Base-by-base conservation (phyloP, 768 basidiomycete genomes). In the Mrakia blollopis region DNA sequence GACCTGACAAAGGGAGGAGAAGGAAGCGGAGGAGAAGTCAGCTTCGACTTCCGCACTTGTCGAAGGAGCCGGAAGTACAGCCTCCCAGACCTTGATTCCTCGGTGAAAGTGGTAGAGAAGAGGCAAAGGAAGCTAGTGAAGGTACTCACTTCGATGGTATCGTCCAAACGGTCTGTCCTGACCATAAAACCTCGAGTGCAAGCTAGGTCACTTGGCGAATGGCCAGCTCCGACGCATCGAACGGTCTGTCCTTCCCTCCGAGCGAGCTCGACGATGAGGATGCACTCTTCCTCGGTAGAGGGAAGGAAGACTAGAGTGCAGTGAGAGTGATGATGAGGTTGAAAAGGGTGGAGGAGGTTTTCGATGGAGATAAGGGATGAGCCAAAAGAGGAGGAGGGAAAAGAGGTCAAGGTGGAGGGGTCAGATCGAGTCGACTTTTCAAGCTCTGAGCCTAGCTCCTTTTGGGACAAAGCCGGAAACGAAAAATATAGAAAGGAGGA, bases 131-230 rank as follows among this genome's bases (percentile, higher is more conserved):
- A 41, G 35, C n/a, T 23, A 23, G 25, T 68, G 2, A 50, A 21
- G 47, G 39, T 1, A 68, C 91, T 83, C 84, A 95, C 96, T 87
- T 92, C 89, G 63, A 95, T 83, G 47, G 96, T 83, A 60, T 87
- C 85, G 83, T 91, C 87, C 73, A 98, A 84, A 80, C 87, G 88
- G 61, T 89, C 89, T 77, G 92, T 92, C 73, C 91, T 87, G 75
- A 98, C 84, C 89, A 98, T 91, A 85, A 88, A 94, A 16, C 89
- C 92, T 72, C 85, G 87, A 0, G 94, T 97, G 84, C 94, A 98
- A 0, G 93, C 92, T 70, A 98, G 86, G 85, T 99, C 96, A 81
- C 90, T 92, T 32, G 96, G 96, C 76, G 91, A 92, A 85, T 98
- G 95, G 2, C 95, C 96, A 23, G 93, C 89, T 18, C 94, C 97